phyloP scores from a whole-genome alignment of 345 rosid species.

The Corchorus capsularis region DNA sequence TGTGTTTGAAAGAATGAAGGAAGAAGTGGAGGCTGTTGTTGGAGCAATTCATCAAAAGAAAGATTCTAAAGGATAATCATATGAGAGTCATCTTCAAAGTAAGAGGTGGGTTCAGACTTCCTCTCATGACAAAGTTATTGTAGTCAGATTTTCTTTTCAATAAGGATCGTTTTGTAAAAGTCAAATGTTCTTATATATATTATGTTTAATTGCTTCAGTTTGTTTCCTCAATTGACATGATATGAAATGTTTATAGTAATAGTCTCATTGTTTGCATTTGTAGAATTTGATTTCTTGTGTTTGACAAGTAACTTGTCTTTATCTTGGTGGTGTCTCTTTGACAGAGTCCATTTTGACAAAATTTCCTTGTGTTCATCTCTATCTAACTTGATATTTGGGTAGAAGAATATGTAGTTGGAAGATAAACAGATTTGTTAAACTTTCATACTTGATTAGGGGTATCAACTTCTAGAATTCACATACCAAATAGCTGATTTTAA shows the following conservation, averaged over 20 bases:
- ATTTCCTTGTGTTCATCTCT: not conserved
- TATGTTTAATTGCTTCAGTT: not conserved
- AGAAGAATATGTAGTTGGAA: not conserved
- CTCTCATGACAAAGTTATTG: not conserved
- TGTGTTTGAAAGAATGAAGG: slow-evolving; percentile 51
- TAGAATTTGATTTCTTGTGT: slow-evolving; percentile 3
- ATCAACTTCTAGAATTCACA: not conserved
- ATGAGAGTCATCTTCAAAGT: slow-evolving; percentile 17
- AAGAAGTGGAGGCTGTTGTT: slow-evolving; percentile 54
- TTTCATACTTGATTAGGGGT: not conserved
- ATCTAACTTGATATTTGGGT: not conserved
- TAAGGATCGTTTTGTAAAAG: not conserved
- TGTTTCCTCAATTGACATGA: not conserved
- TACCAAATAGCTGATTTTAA: not conserved
- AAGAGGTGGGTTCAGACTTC: slow-evolving; percentile 18
- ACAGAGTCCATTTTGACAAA: not conserved
- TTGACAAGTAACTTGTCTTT: slow-evolving; percentile 13
- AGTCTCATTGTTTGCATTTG: not conserved
- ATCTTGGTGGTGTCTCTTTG: slow-evolving; percentile 7
- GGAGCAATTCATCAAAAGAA: slow-evolving; percentile 45
- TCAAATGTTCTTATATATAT: not conserved
- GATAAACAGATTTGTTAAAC: not conserved
- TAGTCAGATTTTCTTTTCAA: not conserved
- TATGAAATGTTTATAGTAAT: not conserved
- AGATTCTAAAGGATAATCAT: slow-evolving; percentile 21